Base-by-base conservation (phyloP, 495 filamentous ascomycete genomes). In the Pseudoneurospora amorphoporcata region DNA sequence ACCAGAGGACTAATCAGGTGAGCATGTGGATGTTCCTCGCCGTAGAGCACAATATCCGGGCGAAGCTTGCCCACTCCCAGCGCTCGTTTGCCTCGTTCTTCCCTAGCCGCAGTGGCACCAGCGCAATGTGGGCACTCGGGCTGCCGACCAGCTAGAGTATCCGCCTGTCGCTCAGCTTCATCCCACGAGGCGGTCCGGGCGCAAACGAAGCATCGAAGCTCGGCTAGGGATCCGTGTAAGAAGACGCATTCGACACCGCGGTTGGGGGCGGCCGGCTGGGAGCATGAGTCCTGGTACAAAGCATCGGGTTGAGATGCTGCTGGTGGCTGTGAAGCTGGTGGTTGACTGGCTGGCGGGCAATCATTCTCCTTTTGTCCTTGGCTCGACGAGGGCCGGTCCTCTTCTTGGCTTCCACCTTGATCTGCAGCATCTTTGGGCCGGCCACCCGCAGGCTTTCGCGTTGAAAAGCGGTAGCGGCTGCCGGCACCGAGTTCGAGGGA, bases 31-130 rank as follows among this genome's bases (percentile, higher is more conserved):
- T 92, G 90, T 45, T 91, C 90, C 73, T 92, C 90, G 6, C 89
- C 89, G 74, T 92, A 92, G 0, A 92, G 79, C 0, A 92, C 90
- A 69, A 92, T 88, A 73, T 92, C 89, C 0, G 90, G 90, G n/a
- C 90, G 81, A 6, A 88, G 80, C 68, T 86, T 85, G 69, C 90
- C 90, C 12, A 92, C 82, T 6, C 87, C 87, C 2, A 90, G 83
- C 0, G 87, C 87, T 17, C 90, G 83, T 76, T 91, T 90, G 35
- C 90, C 90, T 68, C 81, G 84, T 72, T 88, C 87, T 69, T 86
- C 83, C 0, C 90, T 83, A 17, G 85, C 84, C 8, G 85, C 84
- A 39, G 88, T 87, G 35, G 86, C 84, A 4, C 83, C 83, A 1
- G 80, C 83, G 74, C 90, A 92, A 39, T 85, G 84, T 5, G 86